Evolutionary conservation across 495 filamentous ascomycete genomes (phyloP).

Genomic region (Podospora australis): DNA sequence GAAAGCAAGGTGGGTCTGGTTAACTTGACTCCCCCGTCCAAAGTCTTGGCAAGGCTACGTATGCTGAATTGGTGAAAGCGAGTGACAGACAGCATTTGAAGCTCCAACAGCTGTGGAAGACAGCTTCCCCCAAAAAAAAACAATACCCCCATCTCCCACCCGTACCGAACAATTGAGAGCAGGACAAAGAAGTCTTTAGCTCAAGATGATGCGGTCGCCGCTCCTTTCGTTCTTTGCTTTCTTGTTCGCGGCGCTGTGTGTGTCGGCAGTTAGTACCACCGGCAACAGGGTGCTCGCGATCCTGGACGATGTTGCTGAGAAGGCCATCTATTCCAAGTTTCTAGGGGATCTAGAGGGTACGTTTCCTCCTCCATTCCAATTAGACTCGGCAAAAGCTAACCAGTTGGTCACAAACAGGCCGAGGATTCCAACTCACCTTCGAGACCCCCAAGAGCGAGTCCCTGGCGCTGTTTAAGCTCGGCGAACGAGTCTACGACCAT

Average conservation of each 20-base stretch:
- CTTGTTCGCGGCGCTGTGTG: constrained; percentile 55
- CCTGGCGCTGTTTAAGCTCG: constrained; percentile 77
- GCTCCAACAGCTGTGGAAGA: constrained; percentile 6
- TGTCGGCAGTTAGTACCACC: constrained; percentile 69
- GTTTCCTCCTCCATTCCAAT: constrained; percentile 3
- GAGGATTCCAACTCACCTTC: constrained; percentile 74
- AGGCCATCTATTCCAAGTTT: constrained; percentile 73
- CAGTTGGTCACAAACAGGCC: constrained; percentile 44
- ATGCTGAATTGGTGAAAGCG: constrained; percentile 23
- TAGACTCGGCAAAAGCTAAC: constrained; percentile 10
- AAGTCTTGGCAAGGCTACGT: constrained; percentile 37
- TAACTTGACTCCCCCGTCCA: no score
- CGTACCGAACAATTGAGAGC: no score
- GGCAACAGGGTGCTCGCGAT: constrained; percentile 81
- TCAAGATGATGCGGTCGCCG: constrained; percentile 57
- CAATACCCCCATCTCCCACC: background rate
- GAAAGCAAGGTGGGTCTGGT: constrained; percentile 6
- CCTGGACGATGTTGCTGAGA: constrained; percentile 73
- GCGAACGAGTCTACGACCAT: constrained; percentile 86
- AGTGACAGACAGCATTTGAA: no score
- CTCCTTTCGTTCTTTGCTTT: constrained; percentile 62
- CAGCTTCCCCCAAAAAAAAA: constrained; percentile 3
- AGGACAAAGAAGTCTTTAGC: constrained; percentile 21
- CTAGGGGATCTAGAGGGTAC: constrained; percentile 75
- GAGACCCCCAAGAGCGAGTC: constrained; percentile 81